phyloP scores from a whole-genome alignment of 2,329 filamentous ascomycete genomes.

The Fusarium acutatum region DNA sequence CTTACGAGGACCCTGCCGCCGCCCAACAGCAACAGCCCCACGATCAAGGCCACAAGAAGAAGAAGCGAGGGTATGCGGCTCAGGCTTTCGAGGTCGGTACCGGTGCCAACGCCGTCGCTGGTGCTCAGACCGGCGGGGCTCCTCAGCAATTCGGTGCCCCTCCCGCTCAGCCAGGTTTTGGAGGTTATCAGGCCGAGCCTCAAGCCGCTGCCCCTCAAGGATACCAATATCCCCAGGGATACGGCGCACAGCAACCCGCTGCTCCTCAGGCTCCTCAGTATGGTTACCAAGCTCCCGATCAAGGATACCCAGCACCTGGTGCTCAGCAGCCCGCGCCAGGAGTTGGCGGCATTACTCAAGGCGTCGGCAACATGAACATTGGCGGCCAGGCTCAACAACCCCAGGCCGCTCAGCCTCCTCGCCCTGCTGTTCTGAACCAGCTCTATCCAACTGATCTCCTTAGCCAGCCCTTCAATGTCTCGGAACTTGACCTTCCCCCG shows the following conservation, averaged over 20 bases:
- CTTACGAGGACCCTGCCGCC: conserved; percentile 46
- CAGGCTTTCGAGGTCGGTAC: conserved; percentile 93
- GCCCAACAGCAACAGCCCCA: conserved; percentile 39
- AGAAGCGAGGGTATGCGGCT: conserved; percentile 94
- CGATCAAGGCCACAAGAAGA: conserved; percentile 69
- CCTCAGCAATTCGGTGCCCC: conserved; percentile 57
- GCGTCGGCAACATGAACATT: conserved; percentile 87
- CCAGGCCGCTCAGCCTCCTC: conserved; percentile 49
- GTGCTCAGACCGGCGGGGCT: conserved; percentile 53
- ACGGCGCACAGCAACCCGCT: conserved; percentile 54
- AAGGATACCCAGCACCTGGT: conserved; percentile 69
- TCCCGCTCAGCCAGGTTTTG: conserved; percentile 61
- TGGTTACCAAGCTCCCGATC: conserved; percentile 74
- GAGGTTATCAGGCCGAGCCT: conserved; percentile 64
- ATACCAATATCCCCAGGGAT: conserved; percentile 55
- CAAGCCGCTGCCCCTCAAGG: conserved; percentile 50
- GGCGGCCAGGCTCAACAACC: conserved; percentile 57
- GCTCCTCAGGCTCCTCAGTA: conserved; percentile 53
- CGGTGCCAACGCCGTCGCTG: conserved; percentile 78
- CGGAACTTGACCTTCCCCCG: conserved; percentile 89
- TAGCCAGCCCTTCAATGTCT: conserved; percentile 92
- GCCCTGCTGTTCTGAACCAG: conserved; percentile 75
- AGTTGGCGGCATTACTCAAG: conserved; percentile 79
- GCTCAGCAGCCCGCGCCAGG: conserved; percentile 41
- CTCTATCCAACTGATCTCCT: conserved; percentile 92